Evolutionary conservation across 768 basidiomycete genomes (phyloP).

Genomic region (Termitomyces sp.): DNA sequence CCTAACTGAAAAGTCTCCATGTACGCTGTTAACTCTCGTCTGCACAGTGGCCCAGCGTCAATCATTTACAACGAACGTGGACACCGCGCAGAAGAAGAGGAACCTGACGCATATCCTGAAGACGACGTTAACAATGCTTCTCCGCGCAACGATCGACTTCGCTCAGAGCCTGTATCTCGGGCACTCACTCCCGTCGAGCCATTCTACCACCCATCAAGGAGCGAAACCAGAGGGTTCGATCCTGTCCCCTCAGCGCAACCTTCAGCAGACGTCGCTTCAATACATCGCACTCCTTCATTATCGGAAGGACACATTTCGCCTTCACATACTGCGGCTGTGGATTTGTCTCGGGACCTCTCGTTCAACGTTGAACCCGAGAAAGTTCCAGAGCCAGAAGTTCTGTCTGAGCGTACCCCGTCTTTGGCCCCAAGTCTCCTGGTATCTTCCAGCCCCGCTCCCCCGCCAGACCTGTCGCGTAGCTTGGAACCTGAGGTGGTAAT

Average conservation of each 20-base stretch:
- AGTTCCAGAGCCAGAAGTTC: not conserved
- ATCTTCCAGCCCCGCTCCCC: constrained; percentile 10
- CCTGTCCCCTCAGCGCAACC: constrained; percentile 5
- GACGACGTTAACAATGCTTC: constrained; percentile 45
- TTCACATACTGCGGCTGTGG: constrained; percentile 10
- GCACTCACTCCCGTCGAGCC: constrained; percentile 41
- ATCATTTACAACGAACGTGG: constrained; percentile 83
- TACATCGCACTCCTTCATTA: constrained; percentile 8
- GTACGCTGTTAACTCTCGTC: not conserved
- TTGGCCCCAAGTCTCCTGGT: constrained; percentile 7
- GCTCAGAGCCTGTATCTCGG: constrained; percentile 48
- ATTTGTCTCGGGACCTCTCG: constrained; percentile 15
- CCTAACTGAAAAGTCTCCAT: not conserved
- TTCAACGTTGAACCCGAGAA: constrained; percentile 14
- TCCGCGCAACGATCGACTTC: constrained; percentile 35
- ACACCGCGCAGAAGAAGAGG: constrained; percentile 70
- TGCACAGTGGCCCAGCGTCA: constrained; percentile 64
- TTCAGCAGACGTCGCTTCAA: constrained; percentile 6
- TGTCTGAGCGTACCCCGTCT: constrained; percentile 8
- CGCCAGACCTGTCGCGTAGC: constrained; percentile 18
- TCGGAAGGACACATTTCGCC: constrained; percentile 11
- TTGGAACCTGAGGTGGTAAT: constrained; percentile 10
- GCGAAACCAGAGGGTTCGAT: constrained; percentile 21
- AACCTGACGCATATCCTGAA: constrained; percentile 60
- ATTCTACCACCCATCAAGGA: constrained; percentile 14